A percentile compares a stretch with the other conserved stretches of the same genome.
Conservation (phyloP, 192 early-diverging fungal genomes). For the Rhizoclosmatium sp. region DNA sequence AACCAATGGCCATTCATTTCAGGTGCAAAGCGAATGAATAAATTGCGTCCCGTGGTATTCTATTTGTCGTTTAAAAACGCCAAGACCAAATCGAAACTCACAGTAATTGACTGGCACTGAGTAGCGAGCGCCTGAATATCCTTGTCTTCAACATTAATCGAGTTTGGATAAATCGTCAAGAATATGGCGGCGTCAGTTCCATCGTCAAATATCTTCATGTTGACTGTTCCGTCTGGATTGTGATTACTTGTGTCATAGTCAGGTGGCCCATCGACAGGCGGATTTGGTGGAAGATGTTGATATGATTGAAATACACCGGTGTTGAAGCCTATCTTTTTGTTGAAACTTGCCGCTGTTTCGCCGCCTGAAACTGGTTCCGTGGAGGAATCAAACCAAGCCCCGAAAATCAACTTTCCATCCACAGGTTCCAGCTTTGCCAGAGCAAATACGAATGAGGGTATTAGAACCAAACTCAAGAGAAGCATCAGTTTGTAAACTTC, state of each 20-base stretch:
- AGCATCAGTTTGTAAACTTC: too few species aligned
- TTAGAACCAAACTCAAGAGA: too few species aligned
- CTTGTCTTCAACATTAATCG: neutral
- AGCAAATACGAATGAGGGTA: constrained; percentile 7
- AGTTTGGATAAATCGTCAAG: constrained; percentile 30
- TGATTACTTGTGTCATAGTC: constrained; percentile 15
- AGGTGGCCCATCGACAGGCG: constrained; percentile 10
- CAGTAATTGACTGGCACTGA: neutral
- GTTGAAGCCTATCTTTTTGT: constrained; percentile 10
- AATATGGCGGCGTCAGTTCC: constrained; percentile 29
- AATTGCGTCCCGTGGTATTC: constrained; percentile 14
- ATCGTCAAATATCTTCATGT: constrained; percentile 21
- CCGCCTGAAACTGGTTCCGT: neutral
- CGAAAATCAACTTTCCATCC: constrained; percentile 22
- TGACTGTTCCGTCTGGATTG: constrained; percentile 14
- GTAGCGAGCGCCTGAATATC: constrained; percentile 4
- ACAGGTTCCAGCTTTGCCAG: constrained; percentile 26
- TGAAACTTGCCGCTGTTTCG: constrained; percentile 2
- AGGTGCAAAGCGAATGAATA: constrained; percentile 39
- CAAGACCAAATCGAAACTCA: neutral
- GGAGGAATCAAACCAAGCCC: constrained; percentile 21
- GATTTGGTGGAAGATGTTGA: constrained; percentile 13
- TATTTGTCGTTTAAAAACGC: neutral
- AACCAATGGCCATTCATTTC: constrained; percentile 46
- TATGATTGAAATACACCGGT: constrained; percentile 18